phyloP scores from a whole-genome alignment of 179 eudicot genomes.

The Heliamphora pulchella region DNA sequence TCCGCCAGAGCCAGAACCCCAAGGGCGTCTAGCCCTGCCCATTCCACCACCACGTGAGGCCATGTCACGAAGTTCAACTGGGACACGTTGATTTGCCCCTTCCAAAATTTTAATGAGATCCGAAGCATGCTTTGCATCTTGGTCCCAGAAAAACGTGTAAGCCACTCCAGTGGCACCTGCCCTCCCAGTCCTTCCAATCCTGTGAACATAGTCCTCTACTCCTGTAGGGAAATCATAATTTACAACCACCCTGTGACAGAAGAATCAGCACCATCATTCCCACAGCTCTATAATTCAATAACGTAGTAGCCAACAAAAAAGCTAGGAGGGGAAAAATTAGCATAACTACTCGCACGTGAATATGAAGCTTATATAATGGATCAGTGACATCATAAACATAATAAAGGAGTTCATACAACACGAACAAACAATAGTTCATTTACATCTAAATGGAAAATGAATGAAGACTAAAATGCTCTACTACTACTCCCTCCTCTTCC shows the following conservation, averaged over 20 bases:
- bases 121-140: constrained; percentile 76
- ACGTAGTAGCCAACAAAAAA: neutral
- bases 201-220: constrained; percentile 94
- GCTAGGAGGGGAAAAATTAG: neutral
- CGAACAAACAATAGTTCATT: neutral
- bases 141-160: constrained; percentile 74
- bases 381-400: neutral
- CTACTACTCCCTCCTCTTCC: neutral
- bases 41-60: constrained; percentile 71
- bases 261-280: neutral
- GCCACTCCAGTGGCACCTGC: constrained; percentile 95
- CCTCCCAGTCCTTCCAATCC: constrained; percentile 98
- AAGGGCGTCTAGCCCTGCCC: constrained; percentile 49
- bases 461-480: neutral
- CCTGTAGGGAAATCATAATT: constrained; percentile 97
- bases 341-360: neutral
- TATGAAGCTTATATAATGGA: neutral
- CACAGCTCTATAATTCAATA: neutral
- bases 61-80: constrained; percentile 75
- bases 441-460: neutral
- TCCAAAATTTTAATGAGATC: constrained; percentile 84
- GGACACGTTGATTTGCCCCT: constrained; percentile 85
- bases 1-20: constrained; percentile 65
- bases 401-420: too few relatives aligned
- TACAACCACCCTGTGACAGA: constrained; percentile 69